Conservation (phyloP, 805 yeast genomes). For the Brettanomyces sp. region DNA sequence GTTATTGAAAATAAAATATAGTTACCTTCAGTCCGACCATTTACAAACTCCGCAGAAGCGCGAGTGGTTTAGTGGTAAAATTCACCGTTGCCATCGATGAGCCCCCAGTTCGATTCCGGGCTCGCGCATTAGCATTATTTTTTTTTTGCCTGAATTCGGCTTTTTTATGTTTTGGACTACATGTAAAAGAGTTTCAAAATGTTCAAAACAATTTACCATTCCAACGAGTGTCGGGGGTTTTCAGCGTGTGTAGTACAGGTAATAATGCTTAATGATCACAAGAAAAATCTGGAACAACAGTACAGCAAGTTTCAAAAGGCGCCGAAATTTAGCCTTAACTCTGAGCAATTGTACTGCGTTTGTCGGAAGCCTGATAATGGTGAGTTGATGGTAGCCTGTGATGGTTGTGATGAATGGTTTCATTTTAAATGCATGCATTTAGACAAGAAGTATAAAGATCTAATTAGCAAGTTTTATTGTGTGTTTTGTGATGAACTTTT, state of each 20-base stretch:
- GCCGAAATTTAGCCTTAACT: slow-evolving; percentile 33
- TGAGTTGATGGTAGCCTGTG: slow-evolving; percentile 86
- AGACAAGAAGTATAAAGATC: slow-evolving; percentile 36
- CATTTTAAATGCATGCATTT: slow-evolving; percentile 73
- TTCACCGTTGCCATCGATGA: slow-evolving; percentile 21
- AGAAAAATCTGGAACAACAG: slow-evolving; percentile 9
- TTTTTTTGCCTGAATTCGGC: not conserved
- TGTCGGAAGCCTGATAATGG: slow-evolving; percentile 76
- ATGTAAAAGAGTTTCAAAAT: too few relatives aligned
- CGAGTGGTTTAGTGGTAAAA: slow-evolving; percentile 22
- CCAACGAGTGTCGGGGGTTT: not conserved
- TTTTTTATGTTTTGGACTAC: too few relatives aligned
- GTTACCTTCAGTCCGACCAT: too few relatives aligned
- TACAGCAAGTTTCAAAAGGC: slow-evolving; percentile 22
- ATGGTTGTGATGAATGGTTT: slow-evolving; percentile 92
- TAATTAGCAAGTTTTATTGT: slow-evolving; percentile 63
- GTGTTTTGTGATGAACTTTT: slow-evolving; percentile 50
- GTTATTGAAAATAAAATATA: too few relatives aligned
- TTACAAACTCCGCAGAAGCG: slow-evolving; percentile 5
- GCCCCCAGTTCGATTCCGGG: slow-evolving; percentile 23
- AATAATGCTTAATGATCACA: not conserved
- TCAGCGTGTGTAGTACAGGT: not conserved
- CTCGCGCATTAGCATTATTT: slow-evolving; percentile 11
- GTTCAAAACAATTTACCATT: too few relatives aligned
- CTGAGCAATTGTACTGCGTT: slow-evolving; percentile 64